Percentiles rank a stretch among this genome's conserved stretches.
Evolutionary conservation across 257 asterid genomes (phyloP).

Genomic region (Solanum chilense): DNA sequence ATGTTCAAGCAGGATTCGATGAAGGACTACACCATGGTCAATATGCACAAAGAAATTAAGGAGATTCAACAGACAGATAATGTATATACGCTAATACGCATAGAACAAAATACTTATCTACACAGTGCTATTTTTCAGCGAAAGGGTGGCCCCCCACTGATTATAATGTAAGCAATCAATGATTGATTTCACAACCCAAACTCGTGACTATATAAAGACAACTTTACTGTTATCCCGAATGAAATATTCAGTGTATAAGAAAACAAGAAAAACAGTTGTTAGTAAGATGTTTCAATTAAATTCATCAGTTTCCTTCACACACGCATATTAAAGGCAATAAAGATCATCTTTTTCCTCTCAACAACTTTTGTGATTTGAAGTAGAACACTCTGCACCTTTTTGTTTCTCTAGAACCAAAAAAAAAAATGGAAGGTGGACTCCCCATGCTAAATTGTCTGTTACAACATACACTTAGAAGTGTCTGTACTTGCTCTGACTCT

Average conservation of each 20-base stretch:
- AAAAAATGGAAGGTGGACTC: conserved; percentile 55
- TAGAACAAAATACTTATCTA: background rate
- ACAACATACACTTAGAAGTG: conserved; percentile 69
- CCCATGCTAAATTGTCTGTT: conserved; percentile 72
- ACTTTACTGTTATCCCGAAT: background rate
- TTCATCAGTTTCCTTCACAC: conserved; percentile 1
- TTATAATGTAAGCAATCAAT: background rate
- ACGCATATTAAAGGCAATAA: conserved; percentile 5
- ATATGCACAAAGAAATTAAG: background rate
- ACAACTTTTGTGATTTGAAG: conserved; percentile 18
- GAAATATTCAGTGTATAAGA: background rate
- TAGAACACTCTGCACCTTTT: conserved; percentile 3
- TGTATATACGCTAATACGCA: background rate
- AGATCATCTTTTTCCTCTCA: conserved; percentile 3
- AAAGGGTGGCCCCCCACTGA: background rate
- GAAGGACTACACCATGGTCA: too few relatives aligned
- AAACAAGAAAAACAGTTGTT: background rate
- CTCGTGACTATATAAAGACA: background rate
- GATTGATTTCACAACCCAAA: background rate
- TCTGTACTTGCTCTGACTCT: conserved; percentile 41
- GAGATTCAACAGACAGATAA: background rate
- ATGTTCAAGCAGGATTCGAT: background rate
- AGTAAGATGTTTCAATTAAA: background rate
- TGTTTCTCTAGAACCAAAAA: conserved; percentile 1
- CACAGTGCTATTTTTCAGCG: background rate